Conservation (phyloP, 768 basidiomycete genomes). For the Coprinopsis marcescibilis region DNA sequence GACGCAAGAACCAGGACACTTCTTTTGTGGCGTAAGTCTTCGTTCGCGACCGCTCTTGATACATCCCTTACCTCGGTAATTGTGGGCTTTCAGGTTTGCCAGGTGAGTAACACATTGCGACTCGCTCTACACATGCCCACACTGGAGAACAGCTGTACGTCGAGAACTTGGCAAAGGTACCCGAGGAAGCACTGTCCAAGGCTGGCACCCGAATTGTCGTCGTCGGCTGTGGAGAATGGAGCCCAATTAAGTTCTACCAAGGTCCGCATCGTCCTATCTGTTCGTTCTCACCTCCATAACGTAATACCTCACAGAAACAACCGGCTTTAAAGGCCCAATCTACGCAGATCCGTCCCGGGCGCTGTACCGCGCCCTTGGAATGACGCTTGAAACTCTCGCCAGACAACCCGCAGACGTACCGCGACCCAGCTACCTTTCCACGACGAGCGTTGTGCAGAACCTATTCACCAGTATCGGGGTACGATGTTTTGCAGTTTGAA, state of each 20-base stretch:
- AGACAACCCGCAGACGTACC: conserved; percentile 38
- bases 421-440: conserved; percentile 41
- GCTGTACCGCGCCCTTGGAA: conserved; percentile 56
- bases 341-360: conserved; percentile 61
- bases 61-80: background rate
- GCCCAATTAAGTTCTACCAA: conserved; percentile 42
- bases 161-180: conserved; percentile 36
- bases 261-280: conserved; percentile 26
- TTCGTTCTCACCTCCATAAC: background rate
- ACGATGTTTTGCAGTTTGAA: background rate
- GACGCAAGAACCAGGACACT: too few species aligned
- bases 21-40: conserved; percentile 56
- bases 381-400: conserved; percentile 45
- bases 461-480: conserved; percentile 1
- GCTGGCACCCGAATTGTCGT: conserved; percentile 40
- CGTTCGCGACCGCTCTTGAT: background rate
- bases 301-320: conserved; percentile 29
- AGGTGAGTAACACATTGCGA: background rate
- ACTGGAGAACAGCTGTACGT: conserved; percentile 55
- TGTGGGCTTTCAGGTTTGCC: background rate
- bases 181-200: conserved; percentile 32
- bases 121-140: background rate
- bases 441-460: background rate
- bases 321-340: conserved; percentile 40
- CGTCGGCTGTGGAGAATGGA: conserved; percentile 58